A percentile compares a stretch with the other conserved stretches of the same genome.
Evolutionary conservation across 2,329 filamentous ascomycete species (phyloP).

Genomic region (Penicillium brasilianum): DNA sequence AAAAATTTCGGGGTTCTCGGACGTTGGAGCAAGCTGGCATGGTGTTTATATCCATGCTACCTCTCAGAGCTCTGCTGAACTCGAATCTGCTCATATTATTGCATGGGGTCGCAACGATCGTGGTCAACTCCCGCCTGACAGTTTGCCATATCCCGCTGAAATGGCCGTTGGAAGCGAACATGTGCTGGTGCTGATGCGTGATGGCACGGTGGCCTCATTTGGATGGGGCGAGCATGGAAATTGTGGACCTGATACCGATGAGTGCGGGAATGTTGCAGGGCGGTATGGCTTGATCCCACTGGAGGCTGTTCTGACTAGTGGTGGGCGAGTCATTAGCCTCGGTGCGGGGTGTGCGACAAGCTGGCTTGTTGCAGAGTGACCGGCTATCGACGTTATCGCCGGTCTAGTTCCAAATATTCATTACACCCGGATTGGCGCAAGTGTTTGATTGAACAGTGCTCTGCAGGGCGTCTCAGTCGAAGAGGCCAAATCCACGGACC

Average conservation of each 20-base stretch:
- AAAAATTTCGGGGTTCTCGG: constrained; percentile 28
- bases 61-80: constrained; percentile 26
- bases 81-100: constrained; percentile 60
- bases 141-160: constrained; percentile 62
- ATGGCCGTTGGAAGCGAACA: constrained; percentile 93
- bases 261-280: constrained; percentile 69
- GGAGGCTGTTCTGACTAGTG: constrained; percentile 54
- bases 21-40: constrained; percentile 80
- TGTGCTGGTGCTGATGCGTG: constrained; percentile 70
- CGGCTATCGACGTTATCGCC: no score
- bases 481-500: constrained; percentile 48
- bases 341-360: constrained; percentile 91
- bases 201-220: constrained; percentile 77
- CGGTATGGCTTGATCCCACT: constrained; percentile 70
- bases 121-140: constrained; percentile 73
- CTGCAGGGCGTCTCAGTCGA: constrained; percentile 42
- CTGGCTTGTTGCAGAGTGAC: constrained; percentile 63
- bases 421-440: neutral
- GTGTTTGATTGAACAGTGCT: neutral
- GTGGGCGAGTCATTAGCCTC: constrained; percentile 59
- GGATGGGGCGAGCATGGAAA: constrained; percentile 99
- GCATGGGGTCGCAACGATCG: constrained; percentile 88
- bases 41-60: constrained; percentile 70
- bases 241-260: constrained; percentile 72
- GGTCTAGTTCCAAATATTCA: neutral